Percentiles rank a stretch among this genome's conserved stretches.
Conservation (phyloP, 768 basidiomycete species). For the Tremella fuciformis region DNA sequence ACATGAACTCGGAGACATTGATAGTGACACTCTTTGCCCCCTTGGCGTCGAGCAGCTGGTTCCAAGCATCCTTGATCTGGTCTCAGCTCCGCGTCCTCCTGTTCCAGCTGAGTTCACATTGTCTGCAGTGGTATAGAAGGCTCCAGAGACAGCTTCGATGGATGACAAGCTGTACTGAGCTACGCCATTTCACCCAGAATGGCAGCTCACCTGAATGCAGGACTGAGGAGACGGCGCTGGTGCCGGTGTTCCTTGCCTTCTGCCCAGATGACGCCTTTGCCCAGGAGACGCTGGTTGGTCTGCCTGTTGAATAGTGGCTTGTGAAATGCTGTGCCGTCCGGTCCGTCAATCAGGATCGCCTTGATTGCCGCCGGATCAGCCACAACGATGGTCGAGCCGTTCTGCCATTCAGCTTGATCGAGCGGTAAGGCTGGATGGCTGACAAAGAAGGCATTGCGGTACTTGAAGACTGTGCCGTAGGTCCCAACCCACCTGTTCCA, state of each 20-base stretch:
- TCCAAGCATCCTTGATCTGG: neutral
- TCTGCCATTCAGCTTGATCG: neutral
- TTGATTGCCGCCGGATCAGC: neutral
- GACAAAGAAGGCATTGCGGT: slow-evolving; percentile 6
- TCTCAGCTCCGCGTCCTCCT: neutral
- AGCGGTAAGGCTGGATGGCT: too few species aligned
- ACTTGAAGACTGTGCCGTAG: slow-evolving; percentile 1
- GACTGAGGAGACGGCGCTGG: slow-evolving; percentile 1
- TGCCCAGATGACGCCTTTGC: slow-evolving; percentile 2
- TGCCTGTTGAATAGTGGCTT: slow-evolving; percentile 1
- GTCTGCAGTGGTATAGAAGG: neutral
- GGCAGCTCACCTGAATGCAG: neutral
- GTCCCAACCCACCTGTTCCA: neutral
- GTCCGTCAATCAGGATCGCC: slow-evolving; percentile 1
- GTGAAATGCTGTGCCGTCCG: neutral
- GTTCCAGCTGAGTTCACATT: neutral
- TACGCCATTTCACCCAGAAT: neutral
- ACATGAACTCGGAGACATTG: slow-evolving; percentile 2
- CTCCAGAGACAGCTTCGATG: neutral
- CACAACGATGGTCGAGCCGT: slow-evolving; percentile 2
- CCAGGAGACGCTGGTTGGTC: slow-evolving; percentile 4
- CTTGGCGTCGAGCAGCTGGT: neutral
- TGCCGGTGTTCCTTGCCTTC: slow-evolving; percentile 1
- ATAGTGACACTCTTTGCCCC: neutral
- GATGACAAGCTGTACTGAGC: too few species aligned